Evolutionary conservation across 2,329 filamentous ascomycete genomes (phyloP).

Genomic region (Acrocalymma vagum): DNA sequence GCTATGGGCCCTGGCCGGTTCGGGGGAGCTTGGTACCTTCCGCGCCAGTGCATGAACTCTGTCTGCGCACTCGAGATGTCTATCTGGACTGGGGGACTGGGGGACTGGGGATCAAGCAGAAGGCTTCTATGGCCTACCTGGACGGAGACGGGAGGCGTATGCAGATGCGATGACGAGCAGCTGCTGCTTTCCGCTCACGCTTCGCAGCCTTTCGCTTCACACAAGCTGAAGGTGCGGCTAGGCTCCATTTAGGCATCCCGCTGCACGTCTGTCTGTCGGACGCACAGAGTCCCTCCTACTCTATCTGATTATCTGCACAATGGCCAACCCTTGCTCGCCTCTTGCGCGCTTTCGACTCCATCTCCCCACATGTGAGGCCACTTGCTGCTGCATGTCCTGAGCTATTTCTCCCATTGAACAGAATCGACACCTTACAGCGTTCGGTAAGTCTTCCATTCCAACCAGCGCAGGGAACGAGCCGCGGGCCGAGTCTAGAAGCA

Average conservation of each 20-base stretch:
- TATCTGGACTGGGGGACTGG: background rate
- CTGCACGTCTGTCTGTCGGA: slow-evolving; percentile 11
- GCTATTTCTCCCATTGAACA: no score
- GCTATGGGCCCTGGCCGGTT: no score
- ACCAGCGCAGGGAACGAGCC: no score
- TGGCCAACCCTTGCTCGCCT: slow-evolving; percentile 12
- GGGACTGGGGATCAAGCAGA: background rate
- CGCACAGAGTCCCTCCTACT: no score
- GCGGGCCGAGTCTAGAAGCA: no score
- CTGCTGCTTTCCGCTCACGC: slow-evolving; percentile 7
- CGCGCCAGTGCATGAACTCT: no score
- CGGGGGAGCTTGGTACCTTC: no score
- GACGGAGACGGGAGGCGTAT: slow-evolving; percentile 5
- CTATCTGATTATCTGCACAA: slow-evolving; percentile 24
- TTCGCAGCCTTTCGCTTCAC: no score
- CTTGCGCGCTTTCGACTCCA: no score
- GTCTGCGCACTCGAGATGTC: no score
- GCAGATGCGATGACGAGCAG: slow-evolving; percentile 20
- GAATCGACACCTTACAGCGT: no score
- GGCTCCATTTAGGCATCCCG: slow-evolving; percentile 8
- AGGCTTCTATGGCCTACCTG: background rate
- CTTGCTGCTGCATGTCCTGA: slow-evolving; percentile 18
- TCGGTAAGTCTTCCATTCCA: no score
- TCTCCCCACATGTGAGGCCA: slow-evolving; percentile 25
- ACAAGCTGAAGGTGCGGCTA: slow-evolving; percentile 6